phyloP scores from a whole-genome alignment of 305 asterid genomes.

The Fraxinus sp. region DNA sequence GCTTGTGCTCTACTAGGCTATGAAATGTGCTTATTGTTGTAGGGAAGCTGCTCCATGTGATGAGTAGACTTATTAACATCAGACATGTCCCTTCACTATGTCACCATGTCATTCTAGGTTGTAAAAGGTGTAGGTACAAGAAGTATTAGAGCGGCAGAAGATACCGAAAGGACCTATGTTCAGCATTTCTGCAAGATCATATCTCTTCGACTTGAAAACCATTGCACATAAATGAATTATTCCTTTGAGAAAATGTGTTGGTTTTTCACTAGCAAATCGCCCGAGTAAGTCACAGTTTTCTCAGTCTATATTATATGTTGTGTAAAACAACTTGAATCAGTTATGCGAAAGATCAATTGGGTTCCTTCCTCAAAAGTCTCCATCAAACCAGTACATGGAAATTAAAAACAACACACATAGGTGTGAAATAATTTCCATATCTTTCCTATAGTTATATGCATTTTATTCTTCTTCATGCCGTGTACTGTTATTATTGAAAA shows the following conservation, averaged over 20 bases:
- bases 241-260: not conserved
- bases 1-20: not conserved
- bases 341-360: not conserved
- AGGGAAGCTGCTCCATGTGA: not conserved
- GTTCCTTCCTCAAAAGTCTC: not conserved
- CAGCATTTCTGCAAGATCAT: not conserved
- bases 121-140: not conserved
- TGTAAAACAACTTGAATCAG: not conserved
- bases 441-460: not conserved
- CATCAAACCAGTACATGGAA: not conserved
- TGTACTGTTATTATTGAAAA: not conserved
- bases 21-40: not conserved
- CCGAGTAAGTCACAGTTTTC: not conserved
- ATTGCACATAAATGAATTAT: not conserved
- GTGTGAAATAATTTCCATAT: not conserved
- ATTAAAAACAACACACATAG: not conserved
- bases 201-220: not conserved
- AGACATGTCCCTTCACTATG: not conserved
- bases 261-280: not conserved
- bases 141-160: not conserved
- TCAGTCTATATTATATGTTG: not conserved
- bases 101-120: not conserved
- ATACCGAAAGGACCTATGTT: not conserved
- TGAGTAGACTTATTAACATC: not conserved
- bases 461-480: not conserved